A percentile compares a stretch with the other conserved stretches of the same genome.
Evolutionary conservation across 345 rosid genomes (phyloP).

Genomic region (Heritiera littoralis): DNA sequence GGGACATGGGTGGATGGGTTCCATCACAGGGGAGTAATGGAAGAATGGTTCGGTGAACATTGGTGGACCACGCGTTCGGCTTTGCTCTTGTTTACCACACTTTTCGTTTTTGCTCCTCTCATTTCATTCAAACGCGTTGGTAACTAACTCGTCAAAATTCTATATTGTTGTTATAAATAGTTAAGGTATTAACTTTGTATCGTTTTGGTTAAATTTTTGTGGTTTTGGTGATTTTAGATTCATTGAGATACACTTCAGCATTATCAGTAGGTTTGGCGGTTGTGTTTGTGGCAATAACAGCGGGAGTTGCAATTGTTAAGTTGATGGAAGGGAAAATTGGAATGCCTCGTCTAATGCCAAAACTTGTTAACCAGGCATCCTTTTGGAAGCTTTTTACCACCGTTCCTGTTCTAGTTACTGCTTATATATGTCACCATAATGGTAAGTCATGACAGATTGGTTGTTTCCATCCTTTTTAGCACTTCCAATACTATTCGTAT

Average conservation of each 20-base stretch:
- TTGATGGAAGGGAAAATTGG: slow-evolving; percentile 44
- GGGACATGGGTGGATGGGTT: slow-evolving; percentile 49
- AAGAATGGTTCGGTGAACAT: slow-evolving; percentile 58
- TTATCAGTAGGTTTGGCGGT: slow-evolving; percentile 61
- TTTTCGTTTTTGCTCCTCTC: slow-evolving; percentile 59
- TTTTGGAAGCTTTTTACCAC: slow-evolving; percentile 74
- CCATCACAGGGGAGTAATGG: slow-evolving; percentile 54
- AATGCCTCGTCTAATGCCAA: slow-evolving; percentile 54
- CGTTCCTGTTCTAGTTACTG: slow-evolving; percentile 61
- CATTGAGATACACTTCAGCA: slow-evolving; percentile 68
- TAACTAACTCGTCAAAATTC: slow-evolving; percentile 13
- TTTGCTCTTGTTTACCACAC: slow-evolving; percentile 50
- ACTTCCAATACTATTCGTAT: background rate
- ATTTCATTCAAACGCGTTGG: slow-evolving; percentile 66
- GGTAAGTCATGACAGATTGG: slow-evolving; percentile 35
- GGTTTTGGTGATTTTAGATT: slow-evolving; percentile 40
- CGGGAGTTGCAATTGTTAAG: slow-evolving; percentile 48
- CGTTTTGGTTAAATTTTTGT: background rate
- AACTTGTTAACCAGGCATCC: slow-evolving; percentile 49
- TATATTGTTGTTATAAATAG: background rate
- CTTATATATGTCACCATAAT: slow-evolving; percentile 71
- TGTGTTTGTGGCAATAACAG: slow-evolving; percentile 65
- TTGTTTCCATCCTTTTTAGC: background rate
- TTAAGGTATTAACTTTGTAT: background rate
- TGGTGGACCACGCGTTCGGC: slow-evolving; percentile 59